Conservation (phyloP, 345 rosid genomes). For the Arabis alpina region DNA sequence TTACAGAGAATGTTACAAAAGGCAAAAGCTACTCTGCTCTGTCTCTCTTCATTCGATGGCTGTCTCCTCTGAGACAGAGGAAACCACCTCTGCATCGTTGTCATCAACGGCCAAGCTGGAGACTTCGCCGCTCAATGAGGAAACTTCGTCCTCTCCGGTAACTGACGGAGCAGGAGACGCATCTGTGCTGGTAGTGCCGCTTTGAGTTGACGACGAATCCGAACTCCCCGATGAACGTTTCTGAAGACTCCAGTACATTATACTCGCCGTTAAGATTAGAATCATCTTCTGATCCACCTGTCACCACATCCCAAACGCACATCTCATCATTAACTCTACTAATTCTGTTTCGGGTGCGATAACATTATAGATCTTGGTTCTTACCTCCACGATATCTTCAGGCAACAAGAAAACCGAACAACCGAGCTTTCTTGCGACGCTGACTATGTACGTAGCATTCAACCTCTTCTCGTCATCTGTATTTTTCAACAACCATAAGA, state of each 20-base stretch:
- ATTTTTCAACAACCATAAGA: conserved; percentile 17
- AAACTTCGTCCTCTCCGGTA: conserved; percentile 70
- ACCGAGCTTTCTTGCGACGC: conserved; percentile 94
- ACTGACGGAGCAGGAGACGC: conserved; percentile 76
- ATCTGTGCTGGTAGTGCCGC: conserved; percentile 53
- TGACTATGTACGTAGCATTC: conserved; percentile 93
- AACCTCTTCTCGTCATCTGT: conserved; percentile 88
- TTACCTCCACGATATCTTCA: conserved; percentile 96
- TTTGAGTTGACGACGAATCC: conserved; percentile 54
- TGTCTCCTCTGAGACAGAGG: conserved; percentile 60
- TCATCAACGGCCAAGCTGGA: conserved; percentile 57
- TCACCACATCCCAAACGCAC: conserved; percentile 31
- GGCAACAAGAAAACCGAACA: conserved; percentile 97
- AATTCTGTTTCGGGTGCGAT: not conserved
- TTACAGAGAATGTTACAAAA: conserved; percentile 11
- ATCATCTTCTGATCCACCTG: conserved; percentile 99
- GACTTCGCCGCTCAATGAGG: conserved; percentile 64
- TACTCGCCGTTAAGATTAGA: conserved; percentile 78
- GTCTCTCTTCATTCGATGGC: conserved; percentile 16
- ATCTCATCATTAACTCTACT: conserved; percentile 11
- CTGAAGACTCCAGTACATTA: conserved; percentile 92
- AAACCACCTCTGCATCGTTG: conserved; percentile 53
- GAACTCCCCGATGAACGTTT: conserved; percentile 59
- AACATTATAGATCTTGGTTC: not conserved
- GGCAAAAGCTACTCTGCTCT: conserved; percentile 15